A percentile compares a stretch with the other conserved stretches of the same genome.
Conservation (phyloP, 331 rosid species). For the Pyracantha coccinea region DNA sequence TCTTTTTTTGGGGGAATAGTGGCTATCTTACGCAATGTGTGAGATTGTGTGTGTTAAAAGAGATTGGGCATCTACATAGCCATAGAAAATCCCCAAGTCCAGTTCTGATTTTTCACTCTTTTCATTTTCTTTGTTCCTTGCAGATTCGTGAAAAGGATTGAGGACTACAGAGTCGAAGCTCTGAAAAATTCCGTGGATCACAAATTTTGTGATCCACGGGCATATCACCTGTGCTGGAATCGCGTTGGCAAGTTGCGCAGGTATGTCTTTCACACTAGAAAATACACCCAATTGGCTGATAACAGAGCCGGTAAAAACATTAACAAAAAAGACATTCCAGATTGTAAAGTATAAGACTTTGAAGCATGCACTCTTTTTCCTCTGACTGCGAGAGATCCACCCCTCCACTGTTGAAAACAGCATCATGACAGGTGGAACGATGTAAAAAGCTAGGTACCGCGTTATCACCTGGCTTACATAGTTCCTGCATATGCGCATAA, state of each 20-base stretch:
- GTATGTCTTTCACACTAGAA: slow-evolving; percentile 63
- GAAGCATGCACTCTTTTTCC: slow-evolving; percentile 85
- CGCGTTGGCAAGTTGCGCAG: slow-evolving; percentile 72
- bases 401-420: slow-evolving; percentile 73
- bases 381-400: slow-evolving; percentile 70
- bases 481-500: slow-evolving; percentile 39
- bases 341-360: slow-evolving; percentile 81
- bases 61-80: no score
- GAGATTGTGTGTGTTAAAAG: no score
- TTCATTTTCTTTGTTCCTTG: no score
- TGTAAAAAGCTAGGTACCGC: slow-evolving; percentile 66
- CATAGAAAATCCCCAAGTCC: no score
- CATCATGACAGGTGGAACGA: slow-evolving; percentile 85
- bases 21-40: no score
- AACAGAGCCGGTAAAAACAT: slow-evolving; percentile 73
- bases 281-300: slow-evolving; percentile 53
- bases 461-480: slow-evolving; percentile 59
- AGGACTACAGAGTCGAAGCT: no score
- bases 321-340: slow-evolving; percentile 94
- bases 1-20: no score
- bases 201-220: no score
- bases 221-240: slow-evolving; percentile 83
- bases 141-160: no score
- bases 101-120: no score
- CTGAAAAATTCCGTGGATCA: no score